Percentiles rank a stretch among this genome's conserved stretches.
phyloP scores from a whole-genome alignment of 1,284 basidiomycete genomes.

The Sparassis latifolia region DNA sequence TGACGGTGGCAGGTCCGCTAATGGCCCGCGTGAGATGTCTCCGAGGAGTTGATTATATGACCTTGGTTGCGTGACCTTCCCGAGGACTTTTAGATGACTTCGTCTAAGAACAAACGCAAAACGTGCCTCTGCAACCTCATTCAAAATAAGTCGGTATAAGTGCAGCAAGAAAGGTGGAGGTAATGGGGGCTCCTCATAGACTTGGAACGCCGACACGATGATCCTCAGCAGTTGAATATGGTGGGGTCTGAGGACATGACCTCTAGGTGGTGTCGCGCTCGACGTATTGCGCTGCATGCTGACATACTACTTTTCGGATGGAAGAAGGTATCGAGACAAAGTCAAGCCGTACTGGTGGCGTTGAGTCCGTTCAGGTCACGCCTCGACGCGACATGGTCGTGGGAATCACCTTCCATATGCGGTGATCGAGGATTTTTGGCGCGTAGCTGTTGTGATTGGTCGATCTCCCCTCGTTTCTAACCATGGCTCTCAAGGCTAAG shows the following conservation, averaged over 20 bases:
- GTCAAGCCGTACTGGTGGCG: not conserved
- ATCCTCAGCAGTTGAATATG: conserved; percentile 63
- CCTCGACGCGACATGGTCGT: conserved; percentile 4
- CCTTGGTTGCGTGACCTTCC: conserved; percentile 33
- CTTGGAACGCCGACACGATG: conserved; percentile 53
- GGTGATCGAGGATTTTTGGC: conserved; percentile 11
- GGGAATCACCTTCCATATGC: conserved; percentile 6
- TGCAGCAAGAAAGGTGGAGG: conserved; percentile 56
- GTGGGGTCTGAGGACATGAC: conserved; percentile 64
- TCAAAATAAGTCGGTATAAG: conserved; percentile 24
- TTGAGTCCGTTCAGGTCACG: not conserved
- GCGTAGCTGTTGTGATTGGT: not conserved
- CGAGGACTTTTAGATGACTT: not conserved
- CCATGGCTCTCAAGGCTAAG: conserved; percentile 16
- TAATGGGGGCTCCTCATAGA: conserved; percentile 36
- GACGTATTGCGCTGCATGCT: not conserved
- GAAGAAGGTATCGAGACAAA: too few relatives aligned
- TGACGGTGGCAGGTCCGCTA: conserved; percentile 5
- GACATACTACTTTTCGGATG: too few relatives aligned
- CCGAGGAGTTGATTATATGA: conserved; percentile 31
- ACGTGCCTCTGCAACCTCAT: conserved; percentile 21
- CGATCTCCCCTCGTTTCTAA: not conserved
- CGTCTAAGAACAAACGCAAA: not conserved
- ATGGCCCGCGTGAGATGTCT: conserved; percentile 23
- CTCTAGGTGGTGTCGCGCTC: conserved; percentile 42